A percentile compares a stretch with the other conserved stretches of the same genome.
phyloP scores from a whole-genome alignment of 1,284 basidiomycete genomes.

The Apiotrichum gamsii region DNA sequence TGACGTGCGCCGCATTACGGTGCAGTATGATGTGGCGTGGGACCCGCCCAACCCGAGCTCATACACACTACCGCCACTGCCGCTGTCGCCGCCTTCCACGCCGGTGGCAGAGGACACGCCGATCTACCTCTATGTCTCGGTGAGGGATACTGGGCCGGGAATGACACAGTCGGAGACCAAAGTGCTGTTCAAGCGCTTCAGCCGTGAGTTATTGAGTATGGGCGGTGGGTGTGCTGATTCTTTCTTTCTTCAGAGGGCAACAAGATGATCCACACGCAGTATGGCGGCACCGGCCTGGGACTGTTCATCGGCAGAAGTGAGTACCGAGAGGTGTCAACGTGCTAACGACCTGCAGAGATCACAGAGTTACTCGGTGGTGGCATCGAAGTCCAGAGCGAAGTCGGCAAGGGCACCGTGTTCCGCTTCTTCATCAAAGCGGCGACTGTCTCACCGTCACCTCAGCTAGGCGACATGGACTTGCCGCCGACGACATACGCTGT shows the following conservation, averaged over 20 bases:
- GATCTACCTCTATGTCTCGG: constrained; percentile 38
- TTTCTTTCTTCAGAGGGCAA: constrained; percentile 24
- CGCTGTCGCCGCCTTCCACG: no score
- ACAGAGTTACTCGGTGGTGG: constrained; percentile 41
- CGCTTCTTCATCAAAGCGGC: constrained; percentile 46
- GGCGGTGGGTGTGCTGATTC: not conserved
- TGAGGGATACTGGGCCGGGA: constrained; percentile 45
- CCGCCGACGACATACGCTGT: not conserved
- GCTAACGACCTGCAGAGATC: constrained; percentile 19
- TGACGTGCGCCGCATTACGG: constrained; percentile 21
- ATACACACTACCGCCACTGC: not conserved
- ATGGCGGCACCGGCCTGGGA: constrained; percentile 45
- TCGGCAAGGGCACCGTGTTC: constrained; percentile 41
- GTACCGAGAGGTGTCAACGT: no score
- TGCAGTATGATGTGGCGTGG: constrained; percentile 27
- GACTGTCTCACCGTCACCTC: no score
- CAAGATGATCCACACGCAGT: constrained; percentile 44
- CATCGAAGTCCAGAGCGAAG: constrained; percentile 37
- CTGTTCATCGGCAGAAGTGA: constrained; percentile 40
- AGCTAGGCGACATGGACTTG: no score
- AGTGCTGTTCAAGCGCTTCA: constrained; percentile 42
- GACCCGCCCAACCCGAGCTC: constrained; percentile 13
- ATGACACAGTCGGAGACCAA: constrained; percentile 35
- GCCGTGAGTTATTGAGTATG: constrained; percentile 14
- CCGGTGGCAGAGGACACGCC: constrained; percentile 28